Evolutionary conservation across 2,329 filamentous ascomycete species (phyloP).

Genomic region (Clarireedia homoeocarpa): DNA sequence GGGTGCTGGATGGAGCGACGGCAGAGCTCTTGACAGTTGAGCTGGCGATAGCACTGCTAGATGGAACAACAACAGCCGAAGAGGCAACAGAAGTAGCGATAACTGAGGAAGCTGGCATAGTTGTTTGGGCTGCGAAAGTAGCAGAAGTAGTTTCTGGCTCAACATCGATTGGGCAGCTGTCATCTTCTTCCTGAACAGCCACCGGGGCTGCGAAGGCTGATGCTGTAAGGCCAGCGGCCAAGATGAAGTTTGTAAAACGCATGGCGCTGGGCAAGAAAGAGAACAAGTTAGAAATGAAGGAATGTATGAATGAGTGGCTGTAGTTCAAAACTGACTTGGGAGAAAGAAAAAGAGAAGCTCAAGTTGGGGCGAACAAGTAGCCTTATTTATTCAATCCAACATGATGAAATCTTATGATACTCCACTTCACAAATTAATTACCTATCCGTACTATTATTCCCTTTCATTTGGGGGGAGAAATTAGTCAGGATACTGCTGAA

Average conservation of each 20-base stretch:
- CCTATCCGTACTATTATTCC: background rate
- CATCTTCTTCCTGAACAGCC: constrained; percentile 2
- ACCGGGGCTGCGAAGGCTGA: constrained; percentile 9
- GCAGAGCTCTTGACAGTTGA: background rate
- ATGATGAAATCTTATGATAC: background rate
- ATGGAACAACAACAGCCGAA: background rate
- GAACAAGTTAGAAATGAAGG: background rate
- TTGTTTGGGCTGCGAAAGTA: background rate
- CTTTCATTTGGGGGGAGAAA: background rate
- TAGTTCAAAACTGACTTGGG: background rate
- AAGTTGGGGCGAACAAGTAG: background rate
- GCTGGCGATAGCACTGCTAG: background rate
- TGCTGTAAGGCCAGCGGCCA: constrained; percentile 8
- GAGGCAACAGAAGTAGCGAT: background rate
- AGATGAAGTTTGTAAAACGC: constrained; percentile 6
- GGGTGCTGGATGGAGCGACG: background rate
- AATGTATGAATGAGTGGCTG: background rate
- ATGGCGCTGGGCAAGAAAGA: constrained; percentile 2
- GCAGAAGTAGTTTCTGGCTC: constrained; percentile 1
- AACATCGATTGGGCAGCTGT: constrained; percentile 3
- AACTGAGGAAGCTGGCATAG: background rate
- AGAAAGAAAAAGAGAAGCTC: background rate
- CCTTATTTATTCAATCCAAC: background rate
- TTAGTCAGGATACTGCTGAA: background rate
- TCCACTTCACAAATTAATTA: background rate